These are phyloP conservation scores for Sporormia fimetaria DNA, from an alignment of 495 filamentous ascomycete genomes.

Conservation along the genomic window DNA sequence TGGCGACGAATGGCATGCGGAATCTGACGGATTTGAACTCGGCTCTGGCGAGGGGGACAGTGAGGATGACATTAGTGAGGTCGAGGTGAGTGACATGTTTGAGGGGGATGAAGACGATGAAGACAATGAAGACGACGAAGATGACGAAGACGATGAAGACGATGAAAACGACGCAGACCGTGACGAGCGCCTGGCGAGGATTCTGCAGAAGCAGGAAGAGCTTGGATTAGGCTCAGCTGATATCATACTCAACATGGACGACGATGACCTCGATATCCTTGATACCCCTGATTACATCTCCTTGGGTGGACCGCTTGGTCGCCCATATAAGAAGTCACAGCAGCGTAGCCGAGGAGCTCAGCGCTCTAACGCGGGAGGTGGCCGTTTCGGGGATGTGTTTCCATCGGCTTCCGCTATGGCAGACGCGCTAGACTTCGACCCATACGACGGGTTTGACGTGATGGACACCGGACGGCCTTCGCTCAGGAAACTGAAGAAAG, in stretches of 20 bases:
- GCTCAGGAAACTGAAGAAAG: conserved; percentile 45
- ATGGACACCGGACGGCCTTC: conserved; percentile 68
- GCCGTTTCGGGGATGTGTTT: conserved; percentile 30
- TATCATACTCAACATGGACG: conserved; percentile 43
- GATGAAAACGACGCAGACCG: conserved; percentile 29
- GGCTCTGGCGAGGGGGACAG: conserved; percentile 37
- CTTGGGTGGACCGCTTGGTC: not conserved
- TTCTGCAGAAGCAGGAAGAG: conserved; percentile 49
- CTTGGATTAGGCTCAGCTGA: conserved; percentile 49
- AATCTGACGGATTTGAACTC: too few relatives aligned
- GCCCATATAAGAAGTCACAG: conserved; percentile 8
- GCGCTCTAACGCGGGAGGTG: not conserved
- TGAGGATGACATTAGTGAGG: conserved; percentile 39
- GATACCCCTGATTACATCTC: not conserved
- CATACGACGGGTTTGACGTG: conserved; percentile 67
- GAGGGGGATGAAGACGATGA: too few relatives aligned
- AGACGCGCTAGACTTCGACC: conserved; percentile 48
- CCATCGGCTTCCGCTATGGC: conserved; percentile 53
- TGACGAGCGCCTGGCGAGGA: conserved; percentile 27
- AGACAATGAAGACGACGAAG: conserved; percentile 32
- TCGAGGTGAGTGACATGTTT: too few relatives aligned
- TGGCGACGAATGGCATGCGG: conserved; percentile 33
- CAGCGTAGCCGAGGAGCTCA: conserved; percentile 1
- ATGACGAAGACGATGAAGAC: conserved; percentile 32
- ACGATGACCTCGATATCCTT: conserved; percentile 18